Conservation (phyloP, 345 rosid species). For the Laguncularia racemosa region DNA sequence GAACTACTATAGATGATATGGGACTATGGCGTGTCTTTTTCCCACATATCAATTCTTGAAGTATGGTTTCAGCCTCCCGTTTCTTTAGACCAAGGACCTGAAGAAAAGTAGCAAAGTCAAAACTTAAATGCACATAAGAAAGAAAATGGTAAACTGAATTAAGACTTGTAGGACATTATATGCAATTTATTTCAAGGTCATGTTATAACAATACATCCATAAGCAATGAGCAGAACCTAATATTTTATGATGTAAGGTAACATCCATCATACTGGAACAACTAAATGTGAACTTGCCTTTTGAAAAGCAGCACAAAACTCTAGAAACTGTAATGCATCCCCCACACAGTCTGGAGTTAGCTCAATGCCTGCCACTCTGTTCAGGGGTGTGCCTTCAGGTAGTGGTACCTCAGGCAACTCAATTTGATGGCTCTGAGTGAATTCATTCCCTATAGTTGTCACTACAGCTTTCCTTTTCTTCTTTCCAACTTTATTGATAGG, state of each 20-base stretch:
- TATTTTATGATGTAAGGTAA: no score
- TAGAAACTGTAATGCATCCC: slow-evolving; percentile 65
- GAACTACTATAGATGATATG: slow-evolving; percentile 44
- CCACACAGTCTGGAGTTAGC: slow-evolving; percentile 48
- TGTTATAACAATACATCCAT: no score
- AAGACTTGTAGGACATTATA: background rate
- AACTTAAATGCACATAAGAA: background rate
- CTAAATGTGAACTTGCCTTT: slow-evolving; percentile 30
- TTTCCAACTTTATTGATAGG: background rate
- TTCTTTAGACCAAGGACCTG: slow-evolving; percentile 66
- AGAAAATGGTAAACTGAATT: background rate
- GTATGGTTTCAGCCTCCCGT: slow-evolving; percentile 60
- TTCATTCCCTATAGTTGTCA: slow-evolving; percentile 10
- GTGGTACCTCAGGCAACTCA: slow-evolving; percentile 20
- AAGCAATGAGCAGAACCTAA: no score
- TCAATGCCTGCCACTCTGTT: slow-evolving; percentile 50
- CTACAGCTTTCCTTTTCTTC: slow-evolving; percentile 8
- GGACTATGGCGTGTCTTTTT: slow-evolving; percentile 41
- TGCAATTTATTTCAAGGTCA: no score
- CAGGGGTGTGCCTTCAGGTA: slow-evolving; percentile 48
- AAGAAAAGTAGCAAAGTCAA: slow-evolving; percentile 11
- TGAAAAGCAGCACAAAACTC: slow-evolving; percentile 81
- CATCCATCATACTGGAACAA: no score
- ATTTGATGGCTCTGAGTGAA: slow-evolving; percentile 7
- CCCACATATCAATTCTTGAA: slow-evolving; percentile 52